phyloP scores from a whole-genome alignment of 495 filamentous ascomycete genomes.

The Penicillium ucsense region DNA sequence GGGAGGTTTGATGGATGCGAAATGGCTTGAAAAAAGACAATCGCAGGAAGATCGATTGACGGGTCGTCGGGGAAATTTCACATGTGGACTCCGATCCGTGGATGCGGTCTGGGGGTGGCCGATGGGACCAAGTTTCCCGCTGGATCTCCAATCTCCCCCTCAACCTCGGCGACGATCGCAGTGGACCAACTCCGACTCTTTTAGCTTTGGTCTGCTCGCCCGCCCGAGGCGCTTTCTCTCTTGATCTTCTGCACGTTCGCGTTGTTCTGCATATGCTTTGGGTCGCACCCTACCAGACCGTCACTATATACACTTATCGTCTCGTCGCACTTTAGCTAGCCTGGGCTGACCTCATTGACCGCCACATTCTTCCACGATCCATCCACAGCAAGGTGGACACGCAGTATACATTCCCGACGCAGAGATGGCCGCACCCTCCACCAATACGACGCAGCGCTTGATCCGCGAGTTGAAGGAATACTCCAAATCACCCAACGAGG shows the following conservation, averaged over 20 bases:
- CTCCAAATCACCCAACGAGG: constrained; percentile 43
- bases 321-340: neutral
- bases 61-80: constrained; percentile 7
- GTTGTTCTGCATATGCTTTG: too few species aligned
- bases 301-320: neutral
- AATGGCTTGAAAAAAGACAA: neutral
- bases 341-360: neutral
- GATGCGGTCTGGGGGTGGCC: neutral
- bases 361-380: constrained; percentile 1
- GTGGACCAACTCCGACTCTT: neutral
- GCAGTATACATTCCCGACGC: constrained; percentile 3
- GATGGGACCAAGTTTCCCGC: too few species aligned
- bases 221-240: neutral
- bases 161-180: constrained; percentile 14
- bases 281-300: neutral
- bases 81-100: constrained; percentile 11
- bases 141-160: neutral
- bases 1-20: neutral
- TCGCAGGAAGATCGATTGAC: neutral
- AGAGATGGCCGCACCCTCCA: constrained; percentile 22
- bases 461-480: constrained; percentile 56
- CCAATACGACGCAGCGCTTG: constrained; percentile 47
- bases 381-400: neutral
- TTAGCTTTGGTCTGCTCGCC: neutral
- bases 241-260: neutral